These are phyloP conservation scores for Colletotrichum ledebouriae DNA, from an alignment of 2,329 filamentous ascomycete genomes.

Conservation along the genomic window DNA sequence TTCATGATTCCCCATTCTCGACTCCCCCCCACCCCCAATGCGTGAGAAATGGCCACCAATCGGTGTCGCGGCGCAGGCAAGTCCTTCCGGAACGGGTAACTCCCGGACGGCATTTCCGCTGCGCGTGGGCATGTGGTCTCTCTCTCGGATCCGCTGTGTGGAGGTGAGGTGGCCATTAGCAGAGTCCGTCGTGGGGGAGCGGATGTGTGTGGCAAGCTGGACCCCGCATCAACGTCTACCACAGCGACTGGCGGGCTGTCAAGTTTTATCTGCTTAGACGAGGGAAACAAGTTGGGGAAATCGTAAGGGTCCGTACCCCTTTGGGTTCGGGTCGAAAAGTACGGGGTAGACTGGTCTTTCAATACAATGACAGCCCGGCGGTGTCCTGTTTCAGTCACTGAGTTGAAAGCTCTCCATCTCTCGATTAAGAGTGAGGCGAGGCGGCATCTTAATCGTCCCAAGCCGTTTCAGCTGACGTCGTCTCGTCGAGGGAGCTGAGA, in stretches of 20 bases:
- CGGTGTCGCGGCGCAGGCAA: conserved; percentile 9
- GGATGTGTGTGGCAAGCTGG: conserved; percentile 20
- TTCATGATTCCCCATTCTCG: too few relatives aligned
- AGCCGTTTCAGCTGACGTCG: conserved; percentile 3
- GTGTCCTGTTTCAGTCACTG: conserved; percentile 2
- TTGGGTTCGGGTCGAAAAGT: neutral
- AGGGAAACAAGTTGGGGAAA: conserved; percentile 3
- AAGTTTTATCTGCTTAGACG: neutral
- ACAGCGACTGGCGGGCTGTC: conserved; percentile 3
- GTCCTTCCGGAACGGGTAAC: conserved; percentile 37
- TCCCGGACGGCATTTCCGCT: conserved; percentile 39
- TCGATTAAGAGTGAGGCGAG: conserved; percentile 6
- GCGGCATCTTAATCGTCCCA: conserved; percentile 10
- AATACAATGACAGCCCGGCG: neutral
- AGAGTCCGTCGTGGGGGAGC: neutral
- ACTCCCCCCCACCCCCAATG: neutral
- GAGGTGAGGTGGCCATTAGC: too few relatives aligned
- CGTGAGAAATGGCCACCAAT: conserved; percentile 39
- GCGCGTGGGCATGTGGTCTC: conserved; percentile 35
- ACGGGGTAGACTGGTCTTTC: neutral
- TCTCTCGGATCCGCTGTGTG: conserved; percentile 8
- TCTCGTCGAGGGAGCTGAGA: conserved; percentile 1
- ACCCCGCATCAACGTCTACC: conserved; percentile 16
- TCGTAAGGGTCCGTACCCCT: neutral
- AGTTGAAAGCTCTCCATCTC: neutral